A percentile compares a stretch with the other conserved stretches of the same genome.
Conservation (phyloP, 2,329 filamentous ascomycete species). For the Fusarium xyrophilum region DNA sequence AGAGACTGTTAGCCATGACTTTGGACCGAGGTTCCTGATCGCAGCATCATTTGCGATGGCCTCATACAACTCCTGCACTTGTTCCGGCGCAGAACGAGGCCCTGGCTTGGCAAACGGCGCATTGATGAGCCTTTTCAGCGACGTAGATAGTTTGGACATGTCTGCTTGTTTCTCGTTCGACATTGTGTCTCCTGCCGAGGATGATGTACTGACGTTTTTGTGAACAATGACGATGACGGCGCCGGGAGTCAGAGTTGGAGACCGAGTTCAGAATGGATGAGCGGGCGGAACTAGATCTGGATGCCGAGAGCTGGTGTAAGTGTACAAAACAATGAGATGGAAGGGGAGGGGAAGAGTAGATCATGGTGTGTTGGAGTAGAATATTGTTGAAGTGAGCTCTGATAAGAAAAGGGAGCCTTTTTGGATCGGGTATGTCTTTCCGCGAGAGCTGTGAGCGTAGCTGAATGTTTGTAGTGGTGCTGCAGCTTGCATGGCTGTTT, state of each 20-base stretch:
- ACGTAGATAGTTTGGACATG: conserved; percentile 77
- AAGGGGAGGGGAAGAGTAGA: not conserved
- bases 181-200: conserved; percentile 26
- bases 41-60: conserved; percentile 68
- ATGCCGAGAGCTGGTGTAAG: conserved; percentile 7
- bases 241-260: conserved; percentile 30
- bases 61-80: conserved; percentile 69
- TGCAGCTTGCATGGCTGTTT: conserved; percentile 54
- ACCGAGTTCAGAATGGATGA: conserved; percentile 25
- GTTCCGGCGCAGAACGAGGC: conserved; percentile 67
- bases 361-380: too few relatives aligned
- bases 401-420: conserved; percentile 50
- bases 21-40: conserved; percentile 65
- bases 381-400: conserved; percentile 20
- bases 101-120: conserved; percentile 71
- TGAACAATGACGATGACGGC: conserved; percentile 17
- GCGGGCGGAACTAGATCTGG: conserved; percentile 25
- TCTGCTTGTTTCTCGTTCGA: conserved; percentile 31
- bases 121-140: conserved; percentile 77
- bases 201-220: conserved; percentile 20
- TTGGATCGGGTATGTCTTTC: conserved; percentile 51
- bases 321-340: conserved; percentile 22
- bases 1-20: conserved; percentile 72
- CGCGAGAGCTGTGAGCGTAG: accelerated
- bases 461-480: conserved; percentile 46